Evolutionary conservation across 2,329 filamentous ascomycete genomes (phyloP).

Genomic region (Calonectria henricotiae): DNA sequence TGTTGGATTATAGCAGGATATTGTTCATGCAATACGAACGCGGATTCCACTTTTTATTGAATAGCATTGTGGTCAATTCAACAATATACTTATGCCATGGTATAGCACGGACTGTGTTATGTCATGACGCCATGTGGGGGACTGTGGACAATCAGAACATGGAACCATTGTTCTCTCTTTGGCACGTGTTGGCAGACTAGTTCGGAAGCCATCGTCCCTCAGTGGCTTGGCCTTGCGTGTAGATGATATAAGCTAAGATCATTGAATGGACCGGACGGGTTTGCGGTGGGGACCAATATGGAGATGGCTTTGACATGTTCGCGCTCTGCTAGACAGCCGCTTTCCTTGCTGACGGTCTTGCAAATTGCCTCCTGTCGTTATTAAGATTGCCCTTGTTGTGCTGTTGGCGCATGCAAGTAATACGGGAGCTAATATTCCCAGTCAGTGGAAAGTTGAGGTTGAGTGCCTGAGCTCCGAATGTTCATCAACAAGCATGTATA

Average conservation of each 20-base stretch:
- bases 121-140: slow-evolving; percentile 2
- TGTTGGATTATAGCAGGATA: no score
- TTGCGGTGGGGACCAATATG: slow-evolving; percentile 26
- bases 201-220: slow-evolving; percentile 4
- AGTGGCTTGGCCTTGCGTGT: not conserved
- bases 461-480: slow-evolving; percentile 22
- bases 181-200: slow-evolving; percentile 1
- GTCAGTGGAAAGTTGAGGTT: not conserved
- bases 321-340: slow-evolving; percentile 26
- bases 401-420: not conserved
- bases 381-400: not conserved
- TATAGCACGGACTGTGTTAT: not conserved
- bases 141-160: not conserved
- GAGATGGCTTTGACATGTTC: slow-evolving; percentile 33
- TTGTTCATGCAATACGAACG: no score
- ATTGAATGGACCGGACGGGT: not conserved
- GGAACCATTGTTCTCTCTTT: slow-evolving; percentile 4
- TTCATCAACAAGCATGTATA: slow-evolving; percentile 42
- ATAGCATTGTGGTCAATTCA: no score
- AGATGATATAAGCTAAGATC: slow-evolving; percentile 23
- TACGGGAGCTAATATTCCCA: not conserved
- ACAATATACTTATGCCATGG: not conserved
- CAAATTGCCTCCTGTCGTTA: slow-evolving; percentile 17
- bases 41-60: no score
- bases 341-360: slow-evolving; percentile 27